phyloP scores from a whole-genome alignment of 768 basidiomycete genomes.

The Coprinopsis sp. region DNA sequence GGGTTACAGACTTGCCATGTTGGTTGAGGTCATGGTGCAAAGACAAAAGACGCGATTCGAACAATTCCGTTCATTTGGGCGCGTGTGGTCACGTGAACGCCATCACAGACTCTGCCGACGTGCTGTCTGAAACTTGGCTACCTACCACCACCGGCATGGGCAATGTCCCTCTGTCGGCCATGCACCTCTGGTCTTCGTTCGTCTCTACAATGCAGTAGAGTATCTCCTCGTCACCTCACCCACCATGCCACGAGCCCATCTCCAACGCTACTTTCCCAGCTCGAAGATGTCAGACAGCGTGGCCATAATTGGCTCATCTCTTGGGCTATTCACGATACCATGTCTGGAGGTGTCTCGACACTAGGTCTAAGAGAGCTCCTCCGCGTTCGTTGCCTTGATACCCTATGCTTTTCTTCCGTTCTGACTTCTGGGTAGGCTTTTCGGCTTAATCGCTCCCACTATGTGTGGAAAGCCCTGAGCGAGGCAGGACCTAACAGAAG shows the following conservation, averaged over 20 bases:
- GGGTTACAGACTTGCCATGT: conserved; percentile 8
- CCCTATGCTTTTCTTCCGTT: background rate
- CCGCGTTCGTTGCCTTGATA: conserved; percentile 1
- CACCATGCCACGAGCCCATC: too few species aligned
- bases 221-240: too few species aligned
- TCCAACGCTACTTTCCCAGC: background rate
- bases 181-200: too few species aligned
- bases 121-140: too few species aligned
- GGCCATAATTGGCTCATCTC: conserved; percentile 41
- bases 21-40: too few species aligned
- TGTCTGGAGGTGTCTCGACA: conserved; percentile 55
- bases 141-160: too few species aligned
- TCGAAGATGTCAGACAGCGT: background rate
- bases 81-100: too few species aligned
- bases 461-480: conserved; percentile 47
- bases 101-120: too few species aligned
- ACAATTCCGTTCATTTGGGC: too few species aligned
- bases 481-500: conserved; percentile 50
- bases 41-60: too few species aligned
- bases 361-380: conserved; percentile 50
- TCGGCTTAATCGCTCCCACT: conserved; percentile 31
- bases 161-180: too few species aligned
- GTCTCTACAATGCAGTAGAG: too few species aligned
- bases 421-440: conserved; percentile 39
- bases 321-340: conserved; percentile 67